Percentiles rank a stretch among this genome's conserved stretches.
Evolutionary conservation across 805 yeast species (phyloP).

Genomic region (Ogataea nonfermentans): DNA sequence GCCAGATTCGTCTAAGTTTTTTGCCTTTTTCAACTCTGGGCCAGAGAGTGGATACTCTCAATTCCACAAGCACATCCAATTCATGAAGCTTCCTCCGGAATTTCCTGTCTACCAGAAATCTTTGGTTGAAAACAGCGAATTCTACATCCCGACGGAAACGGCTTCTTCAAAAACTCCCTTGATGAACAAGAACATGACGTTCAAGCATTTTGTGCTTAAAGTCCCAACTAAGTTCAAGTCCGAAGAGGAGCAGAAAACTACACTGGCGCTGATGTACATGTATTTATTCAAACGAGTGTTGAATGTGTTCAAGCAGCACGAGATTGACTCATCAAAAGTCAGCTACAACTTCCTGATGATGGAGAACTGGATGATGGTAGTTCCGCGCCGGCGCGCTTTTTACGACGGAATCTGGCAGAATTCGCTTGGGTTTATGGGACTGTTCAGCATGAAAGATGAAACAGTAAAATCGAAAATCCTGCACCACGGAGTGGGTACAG

Average conservation of each 20-base stretch:
- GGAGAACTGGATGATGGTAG: conserved; percentile 75
- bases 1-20: conserved; percentile 46
- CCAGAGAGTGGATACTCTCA: conserved; percentile 91
- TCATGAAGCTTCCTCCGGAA: conserved; percentile 64
- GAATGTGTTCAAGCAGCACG: conserved; percentile 59
- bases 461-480: conserved; percentile 48
- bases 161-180: conserved; percentile 51
- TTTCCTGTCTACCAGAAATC: conserved; percentile 58
- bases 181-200: conserved; percentile 59
- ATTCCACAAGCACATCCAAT: conserved; percentile 89
- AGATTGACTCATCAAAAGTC: conserved; percentile 38
- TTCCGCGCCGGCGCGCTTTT: conserved; percentile 70
- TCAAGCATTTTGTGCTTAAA: conserved; percentile 81
- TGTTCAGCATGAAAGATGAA: conserved; percentile 70
- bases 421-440: conserved; percentile 77
- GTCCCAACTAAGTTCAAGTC: conserved; percentile 36
- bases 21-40: conserved; percentile 90
- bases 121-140: conserved; percentile 42
- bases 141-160: conserved; percentile 52
- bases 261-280: conserved; percentile 65
- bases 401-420: conserved; percentile 65
- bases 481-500: conserved; percentile 45
- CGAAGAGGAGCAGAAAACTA: conserved; percentile 48
- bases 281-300: conserved; percentile 69
- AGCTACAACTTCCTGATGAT: conserved; percentile 85